A percentile compares a stretch with the other conserved stretches of the same genome.
Conservation (phyloP, 2,329 filamentous ascomycete genomes). For the Alternaria panax region DNA sequence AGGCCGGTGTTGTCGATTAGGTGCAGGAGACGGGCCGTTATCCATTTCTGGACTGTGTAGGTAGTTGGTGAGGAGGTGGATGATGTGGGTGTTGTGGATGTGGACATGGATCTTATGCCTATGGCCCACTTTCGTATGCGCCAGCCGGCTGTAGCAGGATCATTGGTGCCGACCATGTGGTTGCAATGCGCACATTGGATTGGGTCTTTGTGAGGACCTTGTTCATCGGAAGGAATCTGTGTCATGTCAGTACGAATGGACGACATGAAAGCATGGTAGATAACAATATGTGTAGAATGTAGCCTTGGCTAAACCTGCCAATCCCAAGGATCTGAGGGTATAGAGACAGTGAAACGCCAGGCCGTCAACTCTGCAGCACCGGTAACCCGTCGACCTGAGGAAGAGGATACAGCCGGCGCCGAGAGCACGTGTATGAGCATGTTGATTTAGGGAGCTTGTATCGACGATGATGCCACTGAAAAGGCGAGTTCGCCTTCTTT, state of each 20-base stretch:
- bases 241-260: slow-evolving; percentile 16
- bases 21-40: slow-evolving; percentile 64
- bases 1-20: slow-evolving; percentile 64
- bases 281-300: slow-evolving; percentile 28
- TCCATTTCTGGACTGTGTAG: slow-evolving; percentile 51
- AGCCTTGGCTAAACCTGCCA: slow-evolving; percentile 44
- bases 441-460: slow-evolving; percentile 65
- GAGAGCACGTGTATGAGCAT: slow-evolving; percentile 36
- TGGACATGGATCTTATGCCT: slow-evolving; percentile 29
- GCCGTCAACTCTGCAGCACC: slow-evolving; percentile 36
- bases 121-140: slow-evolving; percentile 61
- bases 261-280: background rate
- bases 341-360: slow-evolving; percentile 45
- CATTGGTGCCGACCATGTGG: slow-evolving; percentile 49
- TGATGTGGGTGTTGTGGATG: background rate
- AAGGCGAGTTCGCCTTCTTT: slow-evolving; percentile 63
- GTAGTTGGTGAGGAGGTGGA: slow-evolving; percentile 17
- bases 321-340: slow-evolving; percentile 41
- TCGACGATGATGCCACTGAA: slow-evolving; percentile 61
- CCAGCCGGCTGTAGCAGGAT: slow-evolving; percentile 55
- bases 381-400: slow-evolving; percentile 39
- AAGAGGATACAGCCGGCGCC: slow-evolving; percentile 37
- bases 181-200: slow-evolving; percentile 52
- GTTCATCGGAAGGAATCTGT: slow-evolving; percentile 15
- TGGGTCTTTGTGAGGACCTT: slow-evolving; percentile 7